phyloP scores from a whole-genome alignment of 1,284 basidiomycete species.

The Moesziomyces aphidis region DNA sequence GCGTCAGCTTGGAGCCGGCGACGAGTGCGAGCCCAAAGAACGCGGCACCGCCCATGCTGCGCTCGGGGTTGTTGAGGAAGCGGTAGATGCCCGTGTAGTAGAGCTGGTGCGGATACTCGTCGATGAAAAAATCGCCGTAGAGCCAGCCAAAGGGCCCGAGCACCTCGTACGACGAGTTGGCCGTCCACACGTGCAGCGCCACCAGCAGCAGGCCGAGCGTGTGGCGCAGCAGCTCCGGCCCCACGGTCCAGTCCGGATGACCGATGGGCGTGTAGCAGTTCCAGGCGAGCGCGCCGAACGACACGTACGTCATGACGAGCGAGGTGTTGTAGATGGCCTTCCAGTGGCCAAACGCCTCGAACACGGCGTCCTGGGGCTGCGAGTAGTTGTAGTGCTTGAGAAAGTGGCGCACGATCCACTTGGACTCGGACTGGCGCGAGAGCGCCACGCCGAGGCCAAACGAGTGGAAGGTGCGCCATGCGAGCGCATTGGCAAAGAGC shows the following conservation, averaged over 20 bases:
- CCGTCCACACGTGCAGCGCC: conserved; percentile 89
- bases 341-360: conserved; percentile 95
- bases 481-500: conserved; percentile 83
- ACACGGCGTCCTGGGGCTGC: conserved; percentile 70
- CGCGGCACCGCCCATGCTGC: conserved; percentile 87
- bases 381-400: conserved; percentile 76
- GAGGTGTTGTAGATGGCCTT: conserved; percentile 92
- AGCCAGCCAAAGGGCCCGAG: conserved; percentile 74
- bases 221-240: conserved; percentile 88
- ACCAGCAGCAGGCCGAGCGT: conserved; percentile 74
- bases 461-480: conserved; percentile 89
- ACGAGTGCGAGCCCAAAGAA: conserved; percentile 94
- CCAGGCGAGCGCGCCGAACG: conserved; percentile 54
- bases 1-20: conserved; percentile 86
- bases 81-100: conserved; percentile 95
- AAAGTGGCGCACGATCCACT: conserved; percentile 93
- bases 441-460: conserved; percentile 87
- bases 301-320: conserved; percentile 87
- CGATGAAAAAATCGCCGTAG: conserved; percentile 88
- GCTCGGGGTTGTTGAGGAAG: conserved; percentile 94
- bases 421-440: conserved; percentile 83
- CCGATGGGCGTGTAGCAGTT: conserved; percentile 60
- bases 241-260: conserved; percentile 79
- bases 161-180: conserved; percentile 88
- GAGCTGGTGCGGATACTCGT: conserved; percentile 84